A percentile compares a stretch with the other conserved stretches of the same genome.
These are phyloP conservation scores for Pugionium dolabratum DNA, from an alignment of 345 rosid species.

Conservation along the genomic window DNA sequence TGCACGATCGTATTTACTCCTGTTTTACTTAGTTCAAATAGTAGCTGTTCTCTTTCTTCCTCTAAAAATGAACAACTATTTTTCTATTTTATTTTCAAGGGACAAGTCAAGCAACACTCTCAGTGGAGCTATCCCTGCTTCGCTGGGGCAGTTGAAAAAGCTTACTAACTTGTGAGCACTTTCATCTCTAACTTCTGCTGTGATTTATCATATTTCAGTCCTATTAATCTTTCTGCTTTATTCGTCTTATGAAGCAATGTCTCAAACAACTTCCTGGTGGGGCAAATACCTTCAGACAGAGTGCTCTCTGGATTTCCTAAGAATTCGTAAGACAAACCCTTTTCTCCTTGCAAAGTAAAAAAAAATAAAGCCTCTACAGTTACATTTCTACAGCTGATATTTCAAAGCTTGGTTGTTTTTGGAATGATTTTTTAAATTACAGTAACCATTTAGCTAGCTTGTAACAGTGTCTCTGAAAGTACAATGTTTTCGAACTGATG, in stretches of 20 bases:
- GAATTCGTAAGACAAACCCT: conserved; percentile 40
- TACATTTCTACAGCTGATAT: conserved; percentile 8
- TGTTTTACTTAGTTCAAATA: not conserved
- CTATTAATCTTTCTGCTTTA: conserved; percentile 11
- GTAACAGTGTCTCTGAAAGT: not conserved
- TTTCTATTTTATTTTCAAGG: conserved; percentile 41
- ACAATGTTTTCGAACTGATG: not conserved
- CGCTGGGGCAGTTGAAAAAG: conserved; percentile 66
- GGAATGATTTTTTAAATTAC: conserved; percentile 4
- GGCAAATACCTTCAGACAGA: conserved; percentile 76
- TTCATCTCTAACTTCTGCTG: conserved; percentile 24
- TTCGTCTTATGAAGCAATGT: conserved; percentile 62
- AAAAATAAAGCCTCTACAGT: not conserved
- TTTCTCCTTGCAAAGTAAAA: not conserved
- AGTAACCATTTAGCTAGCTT: conserved; percentile 6
- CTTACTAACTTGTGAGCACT: conserved; percentile 43
- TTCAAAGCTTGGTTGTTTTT: not conserved
- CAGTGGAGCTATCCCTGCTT: conserved; percentile 71
- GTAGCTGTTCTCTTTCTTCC: not conserved
- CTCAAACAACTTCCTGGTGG: conserved; percentile 80
- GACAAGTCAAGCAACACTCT: conserved; percentile 83
- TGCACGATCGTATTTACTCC: not conserved
- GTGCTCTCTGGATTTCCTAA: conserved; percentile 45
- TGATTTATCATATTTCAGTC: conserved; percentile 9
- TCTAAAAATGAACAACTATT: not conserved